Percentiles rank a stretch among this genome's conserved stretches.
Evolutionary conservation across 2,329 filamentous ascomycete genomes (phyloP).

Genomic region (Cladosporium cucumerinum): DNA sequence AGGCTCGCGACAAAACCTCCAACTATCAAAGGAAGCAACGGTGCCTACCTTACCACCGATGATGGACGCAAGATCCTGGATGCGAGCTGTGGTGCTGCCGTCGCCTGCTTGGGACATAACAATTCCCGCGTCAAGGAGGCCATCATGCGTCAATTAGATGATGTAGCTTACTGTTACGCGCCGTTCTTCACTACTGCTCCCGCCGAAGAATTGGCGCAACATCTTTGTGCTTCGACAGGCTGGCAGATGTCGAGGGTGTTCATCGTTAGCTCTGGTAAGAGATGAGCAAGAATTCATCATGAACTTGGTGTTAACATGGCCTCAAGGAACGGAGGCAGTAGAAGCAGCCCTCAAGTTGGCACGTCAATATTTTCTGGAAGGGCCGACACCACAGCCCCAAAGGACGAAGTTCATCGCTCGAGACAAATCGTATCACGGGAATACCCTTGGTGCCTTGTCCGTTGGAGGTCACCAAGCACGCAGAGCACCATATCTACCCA

Average conservation of each 20-base stretch:
- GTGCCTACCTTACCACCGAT: not conserved
- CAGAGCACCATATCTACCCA: constrained; percentile 56
- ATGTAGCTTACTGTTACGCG: constrained; percentile 56
- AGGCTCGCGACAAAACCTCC: not conserved
- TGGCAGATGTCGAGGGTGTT: constrained; percentile 52
- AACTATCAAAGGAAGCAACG: not conserved
- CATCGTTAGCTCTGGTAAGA: constrained; percentile 56
- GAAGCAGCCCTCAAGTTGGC: constrained; percentile 64
- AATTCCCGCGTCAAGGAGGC: constrained; percentile 51
- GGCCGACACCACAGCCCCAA: constrained; percentile 46
- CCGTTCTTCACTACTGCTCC: constrained; percentile 54
- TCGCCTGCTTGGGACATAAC: constrained; percentile 64
- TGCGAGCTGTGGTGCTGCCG: constrained; percentile 67
- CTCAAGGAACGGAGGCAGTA: constrained; percentile 57
- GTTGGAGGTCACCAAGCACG: constrained; percentile 60
- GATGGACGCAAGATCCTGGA: constrained; percentile 61
- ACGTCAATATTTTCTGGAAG: constrained; percentile 60
- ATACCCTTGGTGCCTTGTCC: constrained; percentile 62
- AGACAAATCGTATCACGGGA: constrained; percentile 64
- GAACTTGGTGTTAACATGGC: not conserved
- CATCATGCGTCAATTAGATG: constrained; percentile 55
- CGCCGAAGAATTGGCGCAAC: constrained; percentile 50
- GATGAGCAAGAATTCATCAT: constrained; percentile 52
- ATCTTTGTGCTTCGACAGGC: constrained; percentile 47
- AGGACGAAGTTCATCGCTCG: constrained; percentile 61